These are phyloP conservation scores for Massarina eburnea DNA, from an alignment of 2,329 filamentous ascomycete genomes.

Conservation along the genomic window DNA sequence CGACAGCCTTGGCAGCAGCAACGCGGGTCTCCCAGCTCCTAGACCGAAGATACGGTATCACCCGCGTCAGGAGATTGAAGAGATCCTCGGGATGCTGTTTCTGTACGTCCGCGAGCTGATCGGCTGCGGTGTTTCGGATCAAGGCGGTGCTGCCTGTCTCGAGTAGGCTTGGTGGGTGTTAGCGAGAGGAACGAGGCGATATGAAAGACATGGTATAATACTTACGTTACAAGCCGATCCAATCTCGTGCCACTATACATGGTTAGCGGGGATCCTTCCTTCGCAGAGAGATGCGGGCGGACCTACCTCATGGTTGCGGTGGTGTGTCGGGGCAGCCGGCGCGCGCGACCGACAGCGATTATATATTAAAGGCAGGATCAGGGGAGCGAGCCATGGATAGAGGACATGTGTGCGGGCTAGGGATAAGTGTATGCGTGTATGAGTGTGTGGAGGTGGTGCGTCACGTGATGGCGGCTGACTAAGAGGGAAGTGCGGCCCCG, in stretches of 20 bases:
- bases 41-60: conserved; percentile 92
- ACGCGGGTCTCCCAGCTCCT: conserved; percentile 97
- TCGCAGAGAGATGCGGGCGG: background rate
- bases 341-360: conserved; percentile 16
- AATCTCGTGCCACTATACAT: conserved; percentile 41
- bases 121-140: conserved; percentile 94
- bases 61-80: conserved; percentile 89
- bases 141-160: conserved; percentile 96
- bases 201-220: conserved; percentile 7
- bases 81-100: conserved; percentile 97
- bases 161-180: conserved; percentile 66
- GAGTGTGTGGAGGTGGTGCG: background rate
- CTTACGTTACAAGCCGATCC: conserved; percentile 43
- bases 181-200: conserved; percentile 14
- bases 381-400: conserved; percentile 21
- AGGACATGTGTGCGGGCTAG: conserved; percentile 3
- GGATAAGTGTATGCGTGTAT: background rate
- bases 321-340: conserved; percentile 9
- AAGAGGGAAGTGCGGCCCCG: conserved; percentile 26
- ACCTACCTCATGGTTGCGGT: conserved; percentile 35
- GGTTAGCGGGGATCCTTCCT: conserved; percentile 33
- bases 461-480: conserved; percentile 26
- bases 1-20: conserved; percentile 90
- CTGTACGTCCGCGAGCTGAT: conserved; percentile 95
- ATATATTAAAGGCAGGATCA: conserved; percentile 28